Percentiles rank a stretch among this genome's conserved stretches.
Evolutionary conservation across 2,329 filamentous ascomycete species (phyloP).

Genomic region (Colletotrichum horii): DNA sequence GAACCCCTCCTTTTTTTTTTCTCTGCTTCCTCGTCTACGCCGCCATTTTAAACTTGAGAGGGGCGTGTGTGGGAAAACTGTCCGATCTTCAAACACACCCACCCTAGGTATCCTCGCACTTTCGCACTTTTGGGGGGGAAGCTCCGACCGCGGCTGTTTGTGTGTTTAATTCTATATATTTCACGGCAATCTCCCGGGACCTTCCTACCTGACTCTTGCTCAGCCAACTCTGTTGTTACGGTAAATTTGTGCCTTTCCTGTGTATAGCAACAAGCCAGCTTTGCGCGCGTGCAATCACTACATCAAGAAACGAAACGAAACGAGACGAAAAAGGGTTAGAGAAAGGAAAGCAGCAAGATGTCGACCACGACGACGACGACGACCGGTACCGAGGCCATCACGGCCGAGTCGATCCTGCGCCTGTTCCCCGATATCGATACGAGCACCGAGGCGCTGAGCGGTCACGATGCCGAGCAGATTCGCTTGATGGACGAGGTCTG

Average conservation of each 20-base stretch:
- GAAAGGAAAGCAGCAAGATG: slow-evolving; percentile 24
- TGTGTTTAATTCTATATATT: background rate
- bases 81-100: background rate
- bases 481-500: slow-evolving; percentile 98
- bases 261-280: background rate
- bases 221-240: background rate
- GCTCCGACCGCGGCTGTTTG: background rate
- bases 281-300: background rate
- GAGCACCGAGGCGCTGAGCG: slow-evolving; percentile 76
- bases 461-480: slow-evolving; percentile 97
- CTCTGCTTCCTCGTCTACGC: background rate
- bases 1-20: background rate
- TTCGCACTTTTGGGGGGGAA: background rate
- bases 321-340: background rate
- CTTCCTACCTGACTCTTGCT: background rate
- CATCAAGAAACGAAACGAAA: background rate
- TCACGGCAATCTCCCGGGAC: background rate
- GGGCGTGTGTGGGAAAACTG: background rate
- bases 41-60: background rate
- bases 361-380: slow-evolving; percentile 43
- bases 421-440: slow-evolving; percentile 87
- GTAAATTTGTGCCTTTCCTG: background rate
- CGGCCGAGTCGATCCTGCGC: slow-evolving; percentile 82
- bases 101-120: background rate
- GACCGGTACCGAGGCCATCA: slow-evolving; percentile 68